phyloP scores from a whole-genome alignment of 2,329 filamentous ascomycete species.

The Calonectria ilicicola region DNA sequence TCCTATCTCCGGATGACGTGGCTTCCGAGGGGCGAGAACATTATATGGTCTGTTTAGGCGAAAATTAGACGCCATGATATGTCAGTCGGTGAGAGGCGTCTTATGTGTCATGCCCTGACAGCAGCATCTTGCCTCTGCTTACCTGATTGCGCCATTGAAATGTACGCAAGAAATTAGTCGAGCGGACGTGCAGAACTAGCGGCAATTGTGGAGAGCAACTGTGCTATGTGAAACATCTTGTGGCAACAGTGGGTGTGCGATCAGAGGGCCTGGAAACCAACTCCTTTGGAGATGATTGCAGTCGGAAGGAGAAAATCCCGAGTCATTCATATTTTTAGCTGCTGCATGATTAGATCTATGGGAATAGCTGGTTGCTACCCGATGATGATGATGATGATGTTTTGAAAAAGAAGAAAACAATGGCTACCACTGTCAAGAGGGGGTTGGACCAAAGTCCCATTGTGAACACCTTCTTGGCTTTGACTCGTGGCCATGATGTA shows the following conservation, averaged over 20 bases:
- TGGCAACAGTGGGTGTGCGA: not conserved
- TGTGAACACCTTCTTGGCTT: too few species aligned
- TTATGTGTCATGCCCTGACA: not conserved
- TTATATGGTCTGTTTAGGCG: not conserved
- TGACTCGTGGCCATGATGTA: too few species aligned
- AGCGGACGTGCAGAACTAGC: not conserved
- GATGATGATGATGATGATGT: too few species aligned
- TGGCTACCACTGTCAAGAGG: too few species aligned
- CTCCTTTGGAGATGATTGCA: not conserved
- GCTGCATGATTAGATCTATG: not conserved
- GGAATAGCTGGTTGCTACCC: not conserved
- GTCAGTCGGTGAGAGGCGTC: not conserved
- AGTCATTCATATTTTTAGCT: not conserved
- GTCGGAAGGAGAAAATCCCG: not conserved
- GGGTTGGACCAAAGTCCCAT: too few species aligned
- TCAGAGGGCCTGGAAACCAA: not conserved
- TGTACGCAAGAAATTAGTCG: not conserved
- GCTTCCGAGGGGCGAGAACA: not conserved
- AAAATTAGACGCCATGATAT: not conserved
- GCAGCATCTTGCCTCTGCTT: not conserved
- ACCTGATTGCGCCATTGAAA: not conserved
- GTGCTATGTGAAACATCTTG: not conserved
- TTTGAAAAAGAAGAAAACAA: too few species aligned
- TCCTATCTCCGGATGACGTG: not conserved
- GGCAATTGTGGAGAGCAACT: not conserved